phyloP scores from a whole-genome alignment of 106 monocot species.

The Dactylorhiza incarnata region DNA sequence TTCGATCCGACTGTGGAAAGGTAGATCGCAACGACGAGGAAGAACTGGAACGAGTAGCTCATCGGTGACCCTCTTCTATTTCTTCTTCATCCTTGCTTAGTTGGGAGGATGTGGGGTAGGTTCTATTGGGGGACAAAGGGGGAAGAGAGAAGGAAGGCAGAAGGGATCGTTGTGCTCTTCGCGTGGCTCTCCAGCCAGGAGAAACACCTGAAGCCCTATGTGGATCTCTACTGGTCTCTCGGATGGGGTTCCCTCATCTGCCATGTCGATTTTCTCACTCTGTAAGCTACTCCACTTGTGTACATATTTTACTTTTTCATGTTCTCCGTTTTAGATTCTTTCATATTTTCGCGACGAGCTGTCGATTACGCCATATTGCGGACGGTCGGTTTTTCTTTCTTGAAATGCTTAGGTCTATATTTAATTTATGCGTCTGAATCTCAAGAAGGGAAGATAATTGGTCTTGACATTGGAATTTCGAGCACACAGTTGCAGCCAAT shows the following conservation, averaged over 20 bases:
- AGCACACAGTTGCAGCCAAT: too few relatives aligned
- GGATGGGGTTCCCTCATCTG: constrained; percentile 81
- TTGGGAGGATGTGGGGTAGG: constrained; percentile 42
- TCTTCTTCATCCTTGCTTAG: not conserved
- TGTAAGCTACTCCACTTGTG: constrained; percentile 27
- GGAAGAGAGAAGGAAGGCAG: constrained; percentile 18
- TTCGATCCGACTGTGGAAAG: too few relatives aligned
- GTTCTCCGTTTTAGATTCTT: not conserved
- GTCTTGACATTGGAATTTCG: too few relatives aligned
- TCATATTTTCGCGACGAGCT: not conserved
- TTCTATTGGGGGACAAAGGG: constrained; percentile 60
- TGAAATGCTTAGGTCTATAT: not conserved
- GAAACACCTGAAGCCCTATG: constrained; percentile 45
- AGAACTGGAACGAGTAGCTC: not conserved
- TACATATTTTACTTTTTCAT: not conserved
- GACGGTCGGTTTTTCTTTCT: not conserved
- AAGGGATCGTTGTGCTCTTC: constrained; percentile 71
- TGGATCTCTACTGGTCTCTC: constrained; percentile 58
- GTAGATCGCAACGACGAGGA: too few relatives aligned
- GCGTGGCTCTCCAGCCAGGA: constrained; percentile 83
- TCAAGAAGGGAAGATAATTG: too few relatives aligned
- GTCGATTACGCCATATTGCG: not conserved
- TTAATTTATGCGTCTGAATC: too few relatives aligned
- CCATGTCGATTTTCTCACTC: constrained; percentile 63
- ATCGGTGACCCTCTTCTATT: not conserved